These are phyloP conservation scores for Penicillium cataractarum DNA, from an alignment of 495 filamentous ascomycete species.

Conservation along the genomic window DNA sequence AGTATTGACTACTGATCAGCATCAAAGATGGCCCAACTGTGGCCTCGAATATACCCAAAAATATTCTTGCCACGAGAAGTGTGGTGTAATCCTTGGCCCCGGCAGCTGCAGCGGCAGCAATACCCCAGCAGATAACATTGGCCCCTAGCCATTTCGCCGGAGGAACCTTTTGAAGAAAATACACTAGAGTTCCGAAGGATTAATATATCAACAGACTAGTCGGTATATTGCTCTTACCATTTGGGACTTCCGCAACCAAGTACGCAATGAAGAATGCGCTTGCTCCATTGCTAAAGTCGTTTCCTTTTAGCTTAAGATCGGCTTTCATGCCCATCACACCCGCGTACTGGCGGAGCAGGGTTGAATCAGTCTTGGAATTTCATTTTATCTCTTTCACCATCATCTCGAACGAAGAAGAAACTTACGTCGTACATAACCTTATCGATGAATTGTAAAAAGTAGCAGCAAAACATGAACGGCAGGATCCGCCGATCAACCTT, in stretches of 20 bases:
- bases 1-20: not conserved
- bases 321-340: not conserved
- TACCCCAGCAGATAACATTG: not conserved
- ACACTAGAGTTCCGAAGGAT: not conserved
- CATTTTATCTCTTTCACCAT: not conserved
- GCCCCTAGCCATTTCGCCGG: not conserved
- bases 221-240: not conserved
- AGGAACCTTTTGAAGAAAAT: slow-evolving; percentile 2
- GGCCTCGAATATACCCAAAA: not conserved
- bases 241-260: not conserved
- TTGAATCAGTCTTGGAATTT: not conserved
- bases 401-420: not conserved
- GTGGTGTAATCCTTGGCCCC: not conserved
- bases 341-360: not conserved
- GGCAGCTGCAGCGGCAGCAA: not conserved
- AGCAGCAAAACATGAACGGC: not conserved
- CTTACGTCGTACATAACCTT: slow-evolving; percentile 1
- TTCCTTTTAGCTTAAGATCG: not conserved
- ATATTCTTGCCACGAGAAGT: not conserved
- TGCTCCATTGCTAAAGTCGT: not conserved
- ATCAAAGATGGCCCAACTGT: not conserved
- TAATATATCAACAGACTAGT: not conserved
- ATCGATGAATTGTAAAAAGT: not conserved
- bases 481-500: not conserved
- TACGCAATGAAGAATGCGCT: not conserved